Evolutionary conservation across 306 rosid species (phyloP), one percentile per base, ranked within the genome.

Genomic region (Pterocarpus macrocarpus): DNA sequence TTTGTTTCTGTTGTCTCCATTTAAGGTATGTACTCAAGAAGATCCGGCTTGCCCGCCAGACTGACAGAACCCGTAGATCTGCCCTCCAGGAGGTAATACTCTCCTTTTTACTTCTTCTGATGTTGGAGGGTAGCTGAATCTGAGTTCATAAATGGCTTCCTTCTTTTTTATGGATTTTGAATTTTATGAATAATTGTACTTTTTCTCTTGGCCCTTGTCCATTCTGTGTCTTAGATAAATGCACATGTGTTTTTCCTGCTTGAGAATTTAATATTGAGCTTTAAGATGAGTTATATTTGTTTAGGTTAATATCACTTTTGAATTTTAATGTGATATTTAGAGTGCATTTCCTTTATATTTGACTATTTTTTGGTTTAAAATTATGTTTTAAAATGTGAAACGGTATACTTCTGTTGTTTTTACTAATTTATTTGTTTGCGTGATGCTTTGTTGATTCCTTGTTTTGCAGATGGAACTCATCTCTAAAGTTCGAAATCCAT

Each of bases 1-100:
- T 59, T 5, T 36, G 17, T 63, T 16, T 44, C 13, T 41, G 22
- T 68, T 68, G 35, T 55, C 9, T 57, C 9, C 44, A 32, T 58
- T 17, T 71, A 63, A 95, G 99, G 89, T 95, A 95, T 80, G 99
- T 95, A 50, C 86, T 95, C 85, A 95, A 95, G 86, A 95, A 93
- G 87, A 95, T 93, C 74, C 98, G 97, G 3, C 98, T 95, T 71
- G 97, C 99, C 1, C 97, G 99, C 22, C 99, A 95, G 84, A 91
- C 98, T 16, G 98, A 95, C 43, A 87, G 94, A 86, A 77, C 87
- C 47, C 94, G 99, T 44, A 88, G 99, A 95, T 95, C 99, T 77
- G 98, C 99, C 2, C 98, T 90, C 75, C 99, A 87, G 69, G 99
- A 95, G 98, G 99, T 95, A 47, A 47, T 17, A 16, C 49, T 33